Evolutionary conservation across 345 rosid species (phyloP).

Genomic region (Linum tenue): DNA sequence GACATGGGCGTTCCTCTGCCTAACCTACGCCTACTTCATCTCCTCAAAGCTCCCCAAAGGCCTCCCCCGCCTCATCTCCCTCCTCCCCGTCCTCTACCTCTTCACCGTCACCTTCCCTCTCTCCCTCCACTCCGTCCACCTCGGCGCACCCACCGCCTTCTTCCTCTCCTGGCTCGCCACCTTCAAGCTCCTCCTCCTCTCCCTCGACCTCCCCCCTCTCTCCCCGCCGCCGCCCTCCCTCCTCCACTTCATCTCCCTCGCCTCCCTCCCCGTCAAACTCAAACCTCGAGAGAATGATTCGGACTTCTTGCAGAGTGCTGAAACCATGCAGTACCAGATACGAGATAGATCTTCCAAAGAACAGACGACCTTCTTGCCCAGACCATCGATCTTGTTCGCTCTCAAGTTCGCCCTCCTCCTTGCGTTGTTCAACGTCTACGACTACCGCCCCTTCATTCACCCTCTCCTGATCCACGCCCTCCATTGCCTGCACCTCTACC

Average conservation of each 20-base stretch:
- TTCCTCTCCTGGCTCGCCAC: conserved; percentile 51
- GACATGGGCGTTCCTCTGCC: conserved; percentile 26
- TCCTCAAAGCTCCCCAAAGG: conserved; percentile 36
- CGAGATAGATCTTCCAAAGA: no score
- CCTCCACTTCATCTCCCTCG: conserved; percentile 42
- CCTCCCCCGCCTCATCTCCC: conserved; percentile 33
- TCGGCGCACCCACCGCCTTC: conserved; percentile 28
- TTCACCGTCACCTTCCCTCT: conserved; percentile 50
- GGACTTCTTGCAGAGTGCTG: no score
- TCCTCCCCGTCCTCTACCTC: conserved; percentile 37
- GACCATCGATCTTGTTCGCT: conserved; percentile 16
- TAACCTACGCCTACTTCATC: conserved; percentile 40
- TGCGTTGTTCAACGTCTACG: conserved; percentile 22
- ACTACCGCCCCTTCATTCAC: conserved; percentile 27
- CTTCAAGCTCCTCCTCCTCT: conserved; percentile 61
- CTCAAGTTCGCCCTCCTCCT: conserved; percentile 28
- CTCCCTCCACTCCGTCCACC: conserved; percentile 25
- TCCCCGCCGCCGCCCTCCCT: conserved; percentile 33
- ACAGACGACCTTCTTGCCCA: background rate
- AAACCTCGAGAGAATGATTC: background rate
- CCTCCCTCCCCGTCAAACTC: conserved; percentile 50
- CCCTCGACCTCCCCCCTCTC: conserved; percentile 43
- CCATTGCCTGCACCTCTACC: conserved; percentile 30
- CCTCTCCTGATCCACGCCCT: conserved; percentile 20
- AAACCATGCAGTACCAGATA: no score